These are phyloP conservation scores for Colletotrichum plurivorum DNA, from an alignment of 2,329 filamentous ascomycete species.

Conservation along the genomic window DNA sequence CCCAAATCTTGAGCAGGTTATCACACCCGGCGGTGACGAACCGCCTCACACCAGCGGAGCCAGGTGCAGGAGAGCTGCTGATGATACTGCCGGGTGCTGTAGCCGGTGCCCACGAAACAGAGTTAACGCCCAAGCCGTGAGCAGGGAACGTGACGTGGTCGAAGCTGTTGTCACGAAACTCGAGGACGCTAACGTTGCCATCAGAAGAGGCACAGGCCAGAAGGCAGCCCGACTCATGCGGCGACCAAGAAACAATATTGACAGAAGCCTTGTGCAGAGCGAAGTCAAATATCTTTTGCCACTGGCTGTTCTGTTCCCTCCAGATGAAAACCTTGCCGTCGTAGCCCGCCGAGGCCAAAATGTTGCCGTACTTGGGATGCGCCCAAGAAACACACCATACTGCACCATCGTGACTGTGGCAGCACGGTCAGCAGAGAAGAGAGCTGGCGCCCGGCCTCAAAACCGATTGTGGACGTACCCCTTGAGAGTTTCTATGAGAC, in stretches of 20 bases:
- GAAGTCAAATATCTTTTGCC: constrained; percentile 94
- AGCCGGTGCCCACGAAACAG: constrained; percentile 93
- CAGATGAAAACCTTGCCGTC: constrained; percentile 99
- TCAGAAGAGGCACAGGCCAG: constrained; percentile 96
- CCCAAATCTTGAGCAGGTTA: constrained; percentile 94
- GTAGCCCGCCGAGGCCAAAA: constrained; percentile 94
- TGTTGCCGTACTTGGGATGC: constrained; percentile 98
- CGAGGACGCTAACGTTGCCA: constrained; percentile 92
- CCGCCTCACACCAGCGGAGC: constrained; percentile 76
- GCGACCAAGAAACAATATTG: constrained; percentile 98
- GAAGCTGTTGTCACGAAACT: constrained; percentile 97
- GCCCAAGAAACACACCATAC: constrained; percentile 99
- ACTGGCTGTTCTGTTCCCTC: constrained; percentile 85
- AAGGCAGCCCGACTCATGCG: constrained; percentile 94
- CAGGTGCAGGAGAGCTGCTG: constrained; percentile 75
- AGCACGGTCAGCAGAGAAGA: constrained; percentile 10
- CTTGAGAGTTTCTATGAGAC: constrained; percentile 92
- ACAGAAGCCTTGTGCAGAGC: constrained; percentile 95
- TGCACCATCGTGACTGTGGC: constrained; percentile 87
- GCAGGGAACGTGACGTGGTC: constrained; percentile 91
- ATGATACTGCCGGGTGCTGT: constrained; percentile 87
- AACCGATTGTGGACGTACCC: constrained; percentile 69
- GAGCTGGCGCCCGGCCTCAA: background rate
- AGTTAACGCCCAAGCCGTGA: constrained; percentile 95
- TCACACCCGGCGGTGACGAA: constrained; percentile 97